A percentile compares a stretch with the other conserved stretches of the same genome.
These are phyloP conservation scores for Obba rivulosa DNA, from an alignment of 768 basidiomycete species.

Conservation along the genomic window DNA sequence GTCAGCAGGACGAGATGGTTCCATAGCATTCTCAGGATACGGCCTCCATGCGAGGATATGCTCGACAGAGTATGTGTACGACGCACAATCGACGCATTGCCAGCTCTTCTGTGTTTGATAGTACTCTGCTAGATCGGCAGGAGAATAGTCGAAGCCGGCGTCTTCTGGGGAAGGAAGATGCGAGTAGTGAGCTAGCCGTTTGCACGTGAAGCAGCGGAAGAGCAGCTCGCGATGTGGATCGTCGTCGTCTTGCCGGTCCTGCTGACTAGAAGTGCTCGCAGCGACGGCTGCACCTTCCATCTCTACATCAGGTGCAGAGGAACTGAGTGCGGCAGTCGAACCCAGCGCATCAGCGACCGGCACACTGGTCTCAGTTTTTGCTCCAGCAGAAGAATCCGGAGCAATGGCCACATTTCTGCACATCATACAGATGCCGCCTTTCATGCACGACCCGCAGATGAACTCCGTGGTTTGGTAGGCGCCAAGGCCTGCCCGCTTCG, in stretches of 20 bases:
- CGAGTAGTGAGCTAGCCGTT: conserved; percentile 75
- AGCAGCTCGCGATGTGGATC: conserved; percentile 41
- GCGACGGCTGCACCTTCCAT: conserved; percentile 29
- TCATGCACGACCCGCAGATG: conserved; percentile 67
- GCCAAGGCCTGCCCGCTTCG: conserved; percentile 42
- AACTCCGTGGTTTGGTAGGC: conserved; percentile 69
- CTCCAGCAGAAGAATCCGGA: conserved; percentile 29
- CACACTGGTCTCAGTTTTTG: neutral
- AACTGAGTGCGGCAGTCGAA: neutral
- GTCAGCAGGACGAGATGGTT: conserved; percentile 36
- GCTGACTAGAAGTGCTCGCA: conserved; percentile 7
- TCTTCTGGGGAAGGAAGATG: conserved; percentile 54
- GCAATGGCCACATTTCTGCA: conserved; percentile 56
- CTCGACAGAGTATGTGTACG: conserved; percentile 65
- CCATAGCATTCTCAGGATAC: conserved; percentile 59
- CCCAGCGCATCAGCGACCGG: neutral
- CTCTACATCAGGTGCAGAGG: conserved; percentile 23
- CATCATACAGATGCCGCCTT: conserved; percentile 74
- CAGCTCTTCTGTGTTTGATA: conserved; percentile 55
- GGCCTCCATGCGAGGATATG: conserved; percentile 92
- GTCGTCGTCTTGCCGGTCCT: conserved; percentile 13
- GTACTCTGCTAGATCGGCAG: conserved; percentile 40
- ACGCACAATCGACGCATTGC: conserved; percentile 76
- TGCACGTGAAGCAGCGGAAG: conserved; percentile 82
- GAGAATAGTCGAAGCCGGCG: conserved; percentile 23